Evolutionary conservation across 2,329 filamentous ascomycete species (phyloP).

Genomic region (Trichoderma sp.): DNA sequence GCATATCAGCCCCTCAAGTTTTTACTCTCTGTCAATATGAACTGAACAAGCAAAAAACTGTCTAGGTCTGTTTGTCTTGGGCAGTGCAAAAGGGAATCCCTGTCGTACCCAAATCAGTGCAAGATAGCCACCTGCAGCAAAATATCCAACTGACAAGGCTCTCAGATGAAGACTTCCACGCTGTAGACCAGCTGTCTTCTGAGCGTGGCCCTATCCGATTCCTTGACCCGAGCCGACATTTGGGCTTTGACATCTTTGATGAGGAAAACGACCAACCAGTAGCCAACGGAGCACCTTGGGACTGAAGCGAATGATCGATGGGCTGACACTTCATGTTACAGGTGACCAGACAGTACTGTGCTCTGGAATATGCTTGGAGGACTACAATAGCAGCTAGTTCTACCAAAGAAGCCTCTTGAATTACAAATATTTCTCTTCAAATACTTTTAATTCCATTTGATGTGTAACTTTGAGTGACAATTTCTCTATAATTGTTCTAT

Average conservation of each 20-base stretch:
- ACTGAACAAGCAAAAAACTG: not conserved
- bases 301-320: not conserved
- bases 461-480: not conserved
- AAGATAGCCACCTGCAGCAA: conserved; percentile 1
- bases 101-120: conserved; percentile 1
- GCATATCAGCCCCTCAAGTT: not conserved
- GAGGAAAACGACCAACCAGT: conserved; percentile 12
- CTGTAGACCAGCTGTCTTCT: not conserved
- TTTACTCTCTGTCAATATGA: too few relatives aligned
- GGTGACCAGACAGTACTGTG: not conserved
- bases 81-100: conserved; percentile 8
- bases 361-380: not conserved
- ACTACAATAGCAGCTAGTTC: not conserved
- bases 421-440: not conserved
- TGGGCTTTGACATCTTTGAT: conserved; percentile 12
- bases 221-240: conserved; percentile 3
- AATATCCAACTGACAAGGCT: not conserved
- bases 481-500: not conserved
- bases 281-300: not conserved
- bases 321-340: not conserved
- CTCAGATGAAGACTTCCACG: not conserved
- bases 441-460: not conserved
- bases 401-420: not conserved
- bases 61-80: conserved; percentile 19
- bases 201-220: not conserved